These are phyloP conservation scores for Ophiocordyceps camponoti-floridani DNA, from an alignment of 2,329 filamentous ascomycete species.

Conservation along the genomic window DNA sequence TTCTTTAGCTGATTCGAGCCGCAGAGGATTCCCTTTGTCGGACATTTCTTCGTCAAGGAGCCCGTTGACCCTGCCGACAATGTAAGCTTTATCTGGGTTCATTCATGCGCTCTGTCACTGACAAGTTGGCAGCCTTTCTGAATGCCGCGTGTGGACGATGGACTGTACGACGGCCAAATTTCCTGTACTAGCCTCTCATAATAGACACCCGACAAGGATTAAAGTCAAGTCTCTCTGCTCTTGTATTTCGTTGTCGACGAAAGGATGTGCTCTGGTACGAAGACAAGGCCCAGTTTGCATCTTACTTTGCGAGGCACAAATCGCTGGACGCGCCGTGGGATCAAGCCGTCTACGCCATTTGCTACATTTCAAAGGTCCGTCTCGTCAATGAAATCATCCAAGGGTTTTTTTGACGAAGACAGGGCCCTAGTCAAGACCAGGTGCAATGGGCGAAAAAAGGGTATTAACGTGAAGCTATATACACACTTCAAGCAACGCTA, in stretches of 20 bases:
- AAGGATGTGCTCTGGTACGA: not conserved
- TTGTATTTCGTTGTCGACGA: not conserved
- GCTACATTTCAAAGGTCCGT: not conserved
- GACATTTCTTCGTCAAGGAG: constrained; percentile 30
- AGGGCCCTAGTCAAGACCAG: too few species aligned
- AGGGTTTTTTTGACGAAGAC: too few species aligned
- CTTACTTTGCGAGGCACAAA: too few species aligned
- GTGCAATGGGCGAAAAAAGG: too few species aligned
- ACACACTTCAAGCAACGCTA: too few species aligned
- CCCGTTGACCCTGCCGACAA: constrained; percentile 43
- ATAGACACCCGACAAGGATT: not conserved
- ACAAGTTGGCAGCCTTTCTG: constrained; percentile 20
- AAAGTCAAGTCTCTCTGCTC: not conserved
- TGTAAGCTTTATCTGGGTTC: constrained; percentile 22
- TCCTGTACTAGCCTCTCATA: constrained; percentile 11
- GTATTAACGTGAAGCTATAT: too few species aligned
- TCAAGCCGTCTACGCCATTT: not conserved
- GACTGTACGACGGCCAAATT: constrained; percentile 5
- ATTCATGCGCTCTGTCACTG: constrained; percentile 4
- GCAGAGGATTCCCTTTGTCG: constrained; percentile 39
- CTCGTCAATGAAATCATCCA: too few species aligned
- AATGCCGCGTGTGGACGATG: constrained; percentile 10
- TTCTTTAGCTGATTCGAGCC: not conserved
- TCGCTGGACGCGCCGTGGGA: not conserved
- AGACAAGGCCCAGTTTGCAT: not conserved